These are phyloP conservation scores for Inonotus hispidus DNA, from an alignment of 1,284 basidiomycete species.

Conservation along the genomic window DNA sequence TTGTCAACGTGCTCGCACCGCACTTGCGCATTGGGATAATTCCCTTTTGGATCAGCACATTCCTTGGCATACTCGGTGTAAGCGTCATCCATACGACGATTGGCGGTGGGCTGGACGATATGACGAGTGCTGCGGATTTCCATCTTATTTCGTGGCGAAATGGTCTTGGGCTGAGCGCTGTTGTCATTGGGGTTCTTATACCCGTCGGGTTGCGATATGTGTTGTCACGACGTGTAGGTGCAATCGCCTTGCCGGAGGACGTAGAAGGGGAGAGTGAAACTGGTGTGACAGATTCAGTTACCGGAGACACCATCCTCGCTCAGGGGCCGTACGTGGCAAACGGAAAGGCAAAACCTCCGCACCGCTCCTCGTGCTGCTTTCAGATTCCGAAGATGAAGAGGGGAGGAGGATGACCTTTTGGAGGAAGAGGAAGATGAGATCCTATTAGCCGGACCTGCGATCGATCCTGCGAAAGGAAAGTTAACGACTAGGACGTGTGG, in stretches of 20 bases:
- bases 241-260: conserved; percentile 40
- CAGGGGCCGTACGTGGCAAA: conserved; percentile 8
- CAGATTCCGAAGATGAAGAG: conserved; percentile 29
- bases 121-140: conserved; percentile 92
- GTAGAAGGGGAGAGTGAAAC: conserved; percentile 39
- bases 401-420: conserved; percentile 21
- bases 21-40: conserved; percentile 85
- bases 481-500: not conserved
- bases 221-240: conserved; percentile 47
- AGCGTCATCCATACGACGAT: conserved; percentile 95
- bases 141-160: conserved; percentile 87
- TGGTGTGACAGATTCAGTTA: conserved; percentile 6
- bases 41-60: conserved; percentile 89
- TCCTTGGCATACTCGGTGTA: conserved; percentile 88
- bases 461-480: conserved; percentile 8
- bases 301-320: conserved; percentile 14
- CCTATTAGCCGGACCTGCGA: conserved; percentile 29
- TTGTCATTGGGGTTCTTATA: conserved; percentile 86
- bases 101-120: conserved; percentile 88
- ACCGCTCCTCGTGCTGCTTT: conserved; percentile 14
- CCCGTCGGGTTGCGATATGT: conserved; percentile 82
- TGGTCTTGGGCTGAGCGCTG: conserved; percentile 74
- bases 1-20: conserved; percentile 90
- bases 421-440: conserved; percentile 43
- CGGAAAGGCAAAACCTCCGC: conserved; percentile 15